These are phyloP conservation scores for Polytrichum commune DNA, from an alignment of 225 moss, liverwort and hornwort species.

Conservation along the genomic window DNA sequence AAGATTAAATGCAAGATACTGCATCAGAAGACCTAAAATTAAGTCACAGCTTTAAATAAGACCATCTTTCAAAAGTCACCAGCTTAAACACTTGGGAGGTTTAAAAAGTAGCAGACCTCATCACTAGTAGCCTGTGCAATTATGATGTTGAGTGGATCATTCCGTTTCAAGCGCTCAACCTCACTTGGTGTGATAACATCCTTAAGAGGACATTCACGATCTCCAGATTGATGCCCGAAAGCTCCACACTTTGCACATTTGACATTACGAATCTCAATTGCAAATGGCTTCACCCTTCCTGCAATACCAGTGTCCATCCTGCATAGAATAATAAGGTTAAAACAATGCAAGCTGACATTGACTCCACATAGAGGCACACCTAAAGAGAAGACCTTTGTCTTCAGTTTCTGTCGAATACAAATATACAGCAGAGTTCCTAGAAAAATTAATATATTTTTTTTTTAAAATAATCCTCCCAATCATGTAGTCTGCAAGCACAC, in stretches of 20 bases:
- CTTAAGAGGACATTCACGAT: conserved; percentile 92
- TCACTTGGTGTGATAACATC: conserved; percentile 85
- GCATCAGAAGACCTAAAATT: too few species aligned
- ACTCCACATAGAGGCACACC: too few species aligned
- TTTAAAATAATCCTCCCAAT: too few species aligned
- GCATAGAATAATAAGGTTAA: conserved; percentile 5
- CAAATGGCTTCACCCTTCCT: conserved; percentile 94
- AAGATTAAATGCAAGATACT: too few species aligned
- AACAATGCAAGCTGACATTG: too few species aligned
- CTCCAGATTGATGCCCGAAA: conserved; percentile 97
- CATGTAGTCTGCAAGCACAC: too few species aligned
- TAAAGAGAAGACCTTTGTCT: too few species aligned
- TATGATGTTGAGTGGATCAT: conserved; percentile 89
- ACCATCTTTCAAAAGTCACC: too few species aligned
- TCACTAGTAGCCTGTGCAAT: conserved; percentile 77
- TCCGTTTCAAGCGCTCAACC: conserved; percentile 82
- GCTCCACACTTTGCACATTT: conserved; percentile 97
- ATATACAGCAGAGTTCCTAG: too few species aligned
- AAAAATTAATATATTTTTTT: too few species aligned
- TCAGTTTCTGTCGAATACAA: too few species aligned
- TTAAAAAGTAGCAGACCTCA: conserved; percentile 41
- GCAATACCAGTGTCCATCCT: conserved; percentile 88
- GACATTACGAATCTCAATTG: conserved; percentile 92
- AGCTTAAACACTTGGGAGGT: too few species aligned
- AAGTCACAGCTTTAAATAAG: neutral